Percentiles rank a stretch among this genome's conserved stretches.
Conservation (phyloP, 2,329 filamentous ascomycete species). For the Botryosphaeria dothidea region DNA sequence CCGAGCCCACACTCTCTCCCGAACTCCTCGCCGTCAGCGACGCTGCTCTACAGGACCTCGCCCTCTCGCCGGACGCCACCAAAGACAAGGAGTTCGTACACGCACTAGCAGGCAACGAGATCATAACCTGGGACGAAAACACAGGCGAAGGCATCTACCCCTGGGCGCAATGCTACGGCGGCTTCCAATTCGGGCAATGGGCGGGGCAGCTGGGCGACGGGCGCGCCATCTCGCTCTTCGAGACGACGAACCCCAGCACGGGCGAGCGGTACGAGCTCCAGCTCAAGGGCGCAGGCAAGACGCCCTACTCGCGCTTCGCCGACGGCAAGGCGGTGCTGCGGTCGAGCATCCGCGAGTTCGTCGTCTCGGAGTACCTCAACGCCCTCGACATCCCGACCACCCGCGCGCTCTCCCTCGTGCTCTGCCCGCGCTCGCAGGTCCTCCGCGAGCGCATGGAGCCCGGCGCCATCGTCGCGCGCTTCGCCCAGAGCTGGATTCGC, state of each 20-base stretch:
- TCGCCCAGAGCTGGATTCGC: slow-evolving; percentile 87
- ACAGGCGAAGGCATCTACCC: slow-evolving; percentile 75
- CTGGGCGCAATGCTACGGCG: slow-evolving; percentile 98
- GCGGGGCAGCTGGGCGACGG: slow-evolving; percentile 95
- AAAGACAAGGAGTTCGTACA: slow-evolving; percentile 72
- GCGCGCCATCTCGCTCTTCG: slow-evolving; percentile 90
- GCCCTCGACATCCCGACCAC: slow-evolving; percentile 85
- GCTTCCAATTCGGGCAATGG: slow-evolving; percentile 74
- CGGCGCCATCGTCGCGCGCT: slow-evolving; percentile 87
- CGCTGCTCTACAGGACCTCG: slow-evolving; percentile 78
- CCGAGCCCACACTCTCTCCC: slow-evolving; percentile 68
- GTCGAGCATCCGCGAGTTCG: slow-evolving; percentile 90
- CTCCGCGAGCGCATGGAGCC: slow-evolving; percentile 80
- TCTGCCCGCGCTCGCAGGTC: slow-evolving; percentile 72
- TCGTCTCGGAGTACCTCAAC: slow-evolving; percentile 87
- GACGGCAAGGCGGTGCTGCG: slow-evolving; percentile 92
- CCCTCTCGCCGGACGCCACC: slow-evolving; percentile 68
- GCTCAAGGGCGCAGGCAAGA: slow-evolving; percentile 74
- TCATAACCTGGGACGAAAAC: slow-evolving; percentile 73
- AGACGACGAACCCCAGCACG: slow-evolving; percentile 73
- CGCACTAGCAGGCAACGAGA: slow-evolving; percentile 77
- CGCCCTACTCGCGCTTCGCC: slow-evolving; percentile 93
- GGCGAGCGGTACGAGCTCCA: slow-evolving; percentile 84
- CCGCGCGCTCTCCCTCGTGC: slow-evolving; percentile 77
- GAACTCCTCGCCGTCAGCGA: slow-evolving; percentile 81